Conservation (phyloP, 495 filamentous ascomycete genomes). For the Xylaria grammica region DNA sequence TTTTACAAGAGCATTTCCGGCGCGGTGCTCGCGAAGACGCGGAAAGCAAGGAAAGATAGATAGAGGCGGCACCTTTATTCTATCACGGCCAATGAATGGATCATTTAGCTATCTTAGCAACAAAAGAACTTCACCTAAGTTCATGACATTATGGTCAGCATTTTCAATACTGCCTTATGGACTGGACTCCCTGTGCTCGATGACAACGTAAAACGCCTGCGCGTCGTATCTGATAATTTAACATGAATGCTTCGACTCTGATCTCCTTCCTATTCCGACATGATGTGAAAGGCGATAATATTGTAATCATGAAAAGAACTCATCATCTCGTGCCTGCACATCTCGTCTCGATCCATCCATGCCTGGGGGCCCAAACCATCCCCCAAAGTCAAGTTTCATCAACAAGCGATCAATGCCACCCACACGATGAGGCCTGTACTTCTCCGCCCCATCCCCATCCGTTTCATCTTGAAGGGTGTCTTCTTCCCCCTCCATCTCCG, state of each 20-base stretch:
- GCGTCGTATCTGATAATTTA: neutral
- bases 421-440: slow-evolving; percentile 66
- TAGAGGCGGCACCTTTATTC: too few relatives aligned
- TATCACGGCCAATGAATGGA: neutral
- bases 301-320: neutral
- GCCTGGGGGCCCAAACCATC: slow-evolving; percentile 43
- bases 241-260: neutral
- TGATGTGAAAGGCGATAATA: neutral
- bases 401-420: slow-evolving; percentile 79
- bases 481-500: slow-evolving; percentile 35
- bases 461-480: slow-evolving; percentile 18
- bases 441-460: slow-evolving; percentile 41
- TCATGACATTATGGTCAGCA: too few relatives aligned
- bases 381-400: slow-evolving; percentile 82
- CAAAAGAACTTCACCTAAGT: too few relatives aligned
- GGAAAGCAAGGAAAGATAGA: too few relatives aligned
- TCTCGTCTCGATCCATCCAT: slow-evolving; percentile 28
- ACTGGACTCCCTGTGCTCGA: too few relatives aligned
- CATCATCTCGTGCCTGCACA: neutral
- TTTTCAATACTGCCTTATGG: too few relatives aligned
- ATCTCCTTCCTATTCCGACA: neutral
- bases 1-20: neutral
- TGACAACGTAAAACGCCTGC: neutral
- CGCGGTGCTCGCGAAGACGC: neutral
- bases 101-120: neutral